These are phyloP conservation scores for Hymenoscyphus occultus DNA, from an alignment of 2,329 filamentous ascomycete genomes.

Conservation along the genomic window DNA sequence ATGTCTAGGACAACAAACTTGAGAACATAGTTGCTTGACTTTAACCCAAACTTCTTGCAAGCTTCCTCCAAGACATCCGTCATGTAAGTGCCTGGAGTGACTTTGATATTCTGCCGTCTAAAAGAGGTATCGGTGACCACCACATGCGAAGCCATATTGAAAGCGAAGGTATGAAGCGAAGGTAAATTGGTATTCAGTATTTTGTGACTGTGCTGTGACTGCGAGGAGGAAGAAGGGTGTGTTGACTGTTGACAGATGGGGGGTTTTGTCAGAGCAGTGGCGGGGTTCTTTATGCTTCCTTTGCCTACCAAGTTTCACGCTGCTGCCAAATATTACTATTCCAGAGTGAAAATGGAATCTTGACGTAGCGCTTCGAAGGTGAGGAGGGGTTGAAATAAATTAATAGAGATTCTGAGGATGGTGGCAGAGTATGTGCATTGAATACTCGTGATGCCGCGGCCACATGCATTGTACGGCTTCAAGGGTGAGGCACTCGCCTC, in stretches of 20 bases:
- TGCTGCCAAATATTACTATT: not conserved
- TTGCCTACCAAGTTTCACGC: not conserved
- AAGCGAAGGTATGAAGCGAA: not conserved
- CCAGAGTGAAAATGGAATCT: not conserved
- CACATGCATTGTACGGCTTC: too few species aligned
- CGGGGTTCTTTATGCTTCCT: constrained; percentile 17
- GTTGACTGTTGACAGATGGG: not conserved
- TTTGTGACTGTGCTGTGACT: not conserved
- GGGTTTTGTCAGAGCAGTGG: constrained; percentile 25
- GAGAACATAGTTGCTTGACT: constrained; percentile 70
- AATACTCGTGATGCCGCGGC: not conserved
- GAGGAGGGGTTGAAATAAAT: not conserved
- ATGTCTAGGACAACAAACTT: constrained; percentile 56
- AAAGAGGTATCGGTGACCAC: constrained; percentile 81
- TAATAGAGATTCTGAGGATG: not conserved
- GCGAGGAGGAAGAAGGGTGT: not conserved
- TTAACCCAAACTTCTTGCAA: constrained; percentile 66
- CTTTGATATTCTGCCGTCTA: constrained; percentile 77
- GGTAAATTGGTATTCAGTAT: not conserved
- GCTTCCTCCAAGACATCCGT: constrained; percentile 85
- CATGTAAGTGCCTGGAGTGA: constrained; percentile 74
- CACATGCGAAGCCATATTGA: constrained; percentile 77
- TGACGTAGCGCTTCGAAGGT: not conserved
- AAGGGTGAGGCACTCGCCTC: too few species aligned
- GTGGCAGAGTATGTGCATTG: not conserved